phyloP scores from a whole-genome alignment of 1,284 basidiomycete genomes.

The Fomitiporia mediterranea region DNA sequence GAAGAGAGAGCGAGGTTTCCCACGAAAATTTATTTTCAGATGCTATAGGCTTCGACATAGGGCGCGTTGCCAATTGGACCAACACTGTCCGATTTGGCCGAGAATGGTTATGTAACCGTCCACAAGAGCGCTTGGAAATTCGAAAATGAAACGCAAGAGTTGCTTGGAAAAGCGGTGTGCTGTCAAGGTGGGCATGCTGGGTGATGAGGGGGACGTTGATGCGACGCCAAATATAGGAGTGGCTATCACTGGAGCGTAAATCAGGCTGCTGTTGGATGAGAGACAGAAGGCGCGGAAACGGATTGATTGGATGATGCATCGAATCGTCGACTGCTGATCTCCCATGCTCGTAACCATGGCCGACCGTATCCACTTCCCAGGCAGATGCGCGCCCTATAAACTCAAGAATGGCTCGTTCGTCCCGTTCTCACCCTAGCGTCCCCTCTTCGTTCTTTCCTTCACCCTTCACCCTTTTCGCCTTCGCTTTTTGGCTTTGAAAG shows the following conservation, averaged over 20 bases:
- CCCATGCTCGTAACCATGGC: slow-evolving; percentile 28
- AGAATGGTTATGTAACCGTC: background rate
- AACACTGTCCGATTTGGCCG: slow-evolving; percentile 8
- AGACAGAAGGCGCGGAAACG: slow-evolving; percentile 2
- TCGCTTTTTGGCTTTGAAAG: slow-evolving; percentile 33
- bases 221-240: too few species aligned
- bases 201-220: background rate
- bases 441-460: slow-evolving; percentile 30
- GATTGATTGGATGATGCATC: slow-evolving; percentile 3
- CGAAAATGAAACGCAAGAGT: background rate
- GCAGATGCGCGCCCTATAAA: slow-evolving; percentile 3
- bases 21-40: background rate
- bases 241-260: too few species aligned
- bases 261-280: background rate
- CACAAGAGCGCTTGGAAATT: background rate
- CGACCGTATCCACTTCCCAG: slow-evolving; percentile 1
- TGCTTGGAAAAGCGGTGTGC: background rate
- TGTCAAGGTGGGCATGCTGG: background rate
- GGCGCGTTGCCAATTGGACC: slow-evolving; percentile 3
- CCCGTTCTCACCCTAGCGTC: slow-evolving; percentile 32
- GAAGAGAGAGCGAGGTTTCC: too few species aligned
- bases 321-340: background rate
- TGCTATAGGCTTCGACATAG: background rate
- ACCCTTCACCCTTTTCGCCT: slow-evolving; percentile 35
- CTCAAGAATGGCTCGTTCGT: slow-evolving; percentile 8